Percentiles rank a stretch among this genome's conserved stretches.
Conservation (phyloP, 2,329 filamentous ascomycete species). For the Claviceps sp. region DNA sequence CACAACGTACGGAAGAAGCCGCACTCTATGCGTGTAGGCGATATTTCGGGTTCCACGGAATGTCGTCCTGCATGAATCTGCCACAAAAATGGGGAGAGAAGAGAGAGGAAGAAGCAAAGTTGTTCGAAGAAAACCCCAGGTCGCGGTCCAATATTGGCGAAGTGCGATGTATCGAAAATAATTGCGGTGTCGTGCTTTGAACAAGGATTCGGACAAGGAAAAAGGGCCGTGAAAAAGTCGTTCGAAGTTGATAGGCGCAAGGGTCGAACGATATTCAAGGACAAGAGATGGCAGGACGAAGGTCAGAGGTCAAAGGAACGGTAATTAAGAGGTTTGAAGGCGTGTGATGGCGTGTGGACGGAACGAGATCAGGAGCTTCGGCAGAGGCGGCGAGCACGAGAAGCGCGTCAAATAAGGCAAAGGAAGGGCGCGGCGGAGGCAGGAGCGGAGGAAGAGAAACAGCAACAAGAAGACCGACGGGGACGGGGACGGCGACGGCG, state of each 20-base stretch:
- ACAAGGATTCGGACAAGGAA: not conserved
- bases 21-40: not conserved
- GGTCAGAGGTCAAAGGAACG: not conserved
- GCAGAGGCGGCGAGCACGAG: not conserved
- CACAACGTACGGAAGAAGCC: not conserved
- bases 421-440: not conserved
- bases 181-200: not conserved
- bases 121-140: not conserved
- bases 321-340: too few relatives aligned
- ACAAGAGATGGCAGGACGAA: not conserved
- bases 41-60: not conserved
- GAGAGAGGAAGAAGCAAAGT: not conserved
- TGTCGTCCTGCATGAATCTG: not conserved
- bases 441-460: not conserved
- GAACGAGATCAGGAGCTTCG: not conserved
- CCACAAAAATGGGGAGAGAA: not conserved
- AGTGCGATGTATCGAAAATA: not conserved
- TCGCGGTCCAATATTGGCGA: not conserved
- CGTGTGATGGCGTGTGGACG: not conserved
- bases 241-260: not conserved
- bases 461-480: not conserved
- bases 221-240: not conserved
- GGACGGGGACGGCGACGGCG: not conserved
- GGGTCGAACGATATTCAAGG: not conserved
- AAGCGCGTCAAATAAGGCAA: not conserved